Base-by-base conservation (phyloP, 1,284 basidiomycete species). In the Gomphus bonarii region DNA sequence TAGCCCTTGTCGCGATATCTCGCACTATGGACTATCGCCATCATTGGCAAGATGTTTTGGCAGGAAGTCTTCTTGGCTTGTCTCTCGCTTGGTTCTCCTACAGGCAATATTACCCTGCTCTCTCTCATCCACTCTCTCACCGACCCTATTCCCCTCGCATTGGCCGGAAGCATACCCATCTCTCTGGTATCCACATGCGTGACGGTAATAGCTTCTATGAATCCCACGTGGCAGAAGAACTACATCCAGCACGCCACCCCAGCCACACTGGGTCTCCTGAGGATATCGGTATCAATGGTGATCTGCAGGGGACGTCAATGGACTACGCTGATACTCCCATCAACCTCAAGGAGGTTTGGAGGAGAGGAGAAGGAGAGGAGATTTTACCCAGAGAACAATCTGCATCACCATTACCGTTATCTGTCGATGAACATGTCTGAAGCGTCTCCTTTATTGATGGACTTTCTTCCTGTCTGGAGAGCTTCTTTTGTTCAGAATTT, bases 11-110 rank as follows among this genome's bases (percentile, higher is more conserved):
- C 28, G 94, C 94, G 2, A 86, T 97, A 59, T 89, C 87, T n/a
- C 81, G 91, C 31, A 91, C 88, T 0, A 91, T 91, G 85, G 91
- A 94, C 69, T 88, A 89, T 64, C 80, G 91, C 58, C 91, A 89
- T 68, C 88, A 92, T 68, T 93, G 90, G 87, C 82, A 91, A 44
- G 91, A 97, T 65, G 86, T 97, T 44, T 69, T 93, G 6, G 80
- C 90, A 2, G 94, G 95, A 18, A 82, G 84, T 3, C 55, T 85
- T 35, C 74, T 97, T 11, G 95, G 94, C 12, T 72, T 88, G 14
- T 66, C 76, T 46, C 73, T 91, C 57, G 76, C 91, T 7, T 91
- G 83, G 72, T 86, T 93, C 64, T 71, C 84, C 9, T 95, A 94
- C 69, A 80, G 88, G 55, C 89, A 87, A 67, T 90, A 90, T 70